These are phyloP conservation scores for Xylaria sp. DNA, from an alignment of 2,329 filamentous ascomycete genomes.

Conservation along the genomic window DNA sequence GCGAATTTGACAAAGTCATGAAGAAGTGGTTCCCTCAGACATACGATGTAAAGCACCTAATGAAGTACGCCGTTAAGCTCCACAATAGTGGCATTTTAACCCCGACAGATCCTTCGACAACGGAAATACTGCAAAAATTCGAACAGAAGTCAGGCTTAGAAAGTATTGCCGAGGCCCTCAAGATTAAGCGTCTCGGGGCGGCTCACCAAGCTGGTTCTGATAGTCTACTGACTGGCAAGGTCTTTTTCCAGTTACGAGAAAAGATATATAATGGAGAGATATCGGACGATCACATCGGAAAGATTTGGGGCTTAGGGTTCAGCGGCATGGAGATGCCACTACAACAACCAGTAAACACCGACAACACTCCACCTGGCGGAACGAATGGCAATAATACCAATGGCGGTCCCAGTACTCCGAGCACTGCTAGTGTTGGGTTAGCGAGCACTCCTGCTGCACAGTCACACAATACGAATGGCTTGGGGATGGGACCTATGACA, in stretches of 20 bases:
- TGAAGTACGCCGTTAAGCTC: constrained; percentile 85
- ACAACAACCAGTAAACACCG: constrained; percentile 43
- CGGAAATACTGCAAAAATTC: constrained; percentile 83
- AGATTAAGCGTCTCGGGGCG: constrained; percentile 86
- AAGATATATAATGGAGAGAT: constrained; percentile 88
- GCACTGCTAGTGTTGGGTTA: constrained; percentile 68
- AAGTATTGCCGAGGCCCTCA: constrained; percentile 92
- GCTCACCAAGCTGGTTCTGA: constrained; percentile 95
- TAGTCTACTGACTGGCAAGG: constrained; percentile 89
- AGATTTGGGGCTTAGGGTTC: constrained; percentile 92
- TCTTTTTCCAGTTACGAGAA: constrained; percentile 93
- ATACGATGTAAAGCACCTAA: constrained; percentile 96
- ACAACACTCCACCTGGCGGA: constrained; percentile 57
- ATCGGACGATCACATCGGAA: constrained; percentile 83
- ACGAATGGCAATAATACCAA: constrained; percentile 51
- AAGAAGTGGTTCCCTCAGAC: constrained; percentile 92
- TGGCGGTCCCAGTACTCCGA: constrained; percentile 71
- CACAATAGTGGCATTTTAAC: constrained; percentile 72
- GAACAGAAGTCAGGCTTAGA: constrained; percentile 93
- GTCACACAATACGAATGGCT: constrained; percentile 66
- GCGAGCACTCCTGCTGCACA: constrained; percentile 62
- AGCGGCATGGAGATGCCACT: constrained; percentile 64
- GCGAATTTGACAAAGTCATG: constrained; percentile 88
- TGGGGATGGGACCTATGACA: constrained; percentile 77
- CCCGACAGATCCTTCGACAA: constrained; percentile 71